Evolutionary conservation across 2,329 filamentous ascomycete species (phyloP), one percentile per base, ranked within the genome.

Genomic region (Rutstroemia sp.): DNA sequence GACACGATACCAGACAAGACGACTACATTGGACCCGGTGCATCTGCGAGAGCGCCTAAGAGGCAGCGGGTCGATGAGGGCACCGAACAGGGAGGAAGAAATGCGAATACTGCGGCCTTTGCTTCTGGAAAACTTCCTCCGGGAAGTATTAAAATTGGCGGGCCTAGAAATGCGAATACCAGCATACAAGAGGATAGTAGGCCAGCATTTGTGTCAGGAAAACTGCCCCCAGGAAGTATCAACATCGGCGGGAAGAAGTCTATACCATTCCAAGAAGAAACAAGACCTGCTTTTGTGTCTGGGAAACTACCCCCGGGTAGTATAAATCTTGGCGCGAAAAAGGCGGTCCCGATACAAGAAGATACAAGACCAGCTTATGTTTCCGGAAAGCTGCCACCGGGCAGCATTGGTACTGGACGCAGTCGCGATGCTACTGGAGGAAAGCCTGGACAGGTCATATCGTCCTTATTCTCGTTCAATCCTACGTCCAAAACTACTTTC

Each of bases 391-490:
- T 63, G 6, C 61, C 63, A 17, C 45, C 61, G n/a, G 65, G 57
- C 49, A 65, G 68, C 65, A 59, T 63, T 56, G 58, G 58, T 52
- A 23, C 64, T 61, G 61, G 65, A 52, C 59, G 62, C 63, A 68
- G 66, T 57, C 65, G 65, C 48, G 47, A 47, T 50, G 59, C 50
- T 36, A 49, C 46, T 54, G 67, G 65, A 60, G 61, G 66, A 51
- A 73, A 75, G 57, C 75, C 75, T 25, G 76, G 76, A 53, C 83
- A 89, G 64, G 80, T 97, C 57, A 87, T 96, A 23, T 97, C 94
- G 5, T 92, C 91, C 12, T 79, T 99, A 2, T 99, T 97, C 74
- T 89, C 90, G 1, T 92, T 84, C 72, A 99, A 97, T 61, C 92
- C 92, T 0, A 74, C 78, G 4, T 80, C 89, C 4, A 86, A 82